Percentiles rank a stretch among this genome's conserved stretches.
phyloP scores from a whole-genome alignment of 1,139 yeast genomes.

The Kurtzmaniella quercitrusa region DNA sequence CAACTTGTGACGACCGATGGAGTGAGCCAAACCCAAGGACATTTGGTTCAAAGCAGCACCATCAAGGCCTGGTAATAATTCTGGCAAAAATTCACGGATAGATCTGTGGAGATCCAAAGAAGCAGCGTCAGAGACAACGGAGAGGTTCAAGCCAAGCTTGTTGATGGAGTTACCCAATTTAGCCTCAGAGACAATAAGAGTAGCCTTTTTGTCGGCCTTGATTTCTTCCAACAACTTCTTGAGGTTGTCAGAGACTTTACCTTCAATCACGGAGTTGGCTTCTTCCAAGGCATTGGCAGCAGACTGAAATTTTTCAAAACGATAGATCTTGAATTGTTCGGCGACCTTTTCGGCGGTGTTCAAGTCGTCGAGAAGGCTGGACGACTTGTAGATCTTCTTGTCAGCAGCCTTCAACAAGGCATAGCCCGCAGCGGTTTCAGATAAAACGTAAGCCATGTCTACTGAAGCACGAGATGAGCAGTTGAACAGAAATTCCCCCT shows the following conservation, averaged over 20 bases:
- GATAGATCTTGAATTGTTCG: slow-evolving; percentile 81
- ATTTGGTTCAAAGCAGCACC: slow-evolving; percentile 84
- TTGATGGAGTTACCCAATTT: slow-evolving; percentile 95
- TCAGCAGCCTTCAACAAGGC: slow-evolving; percentile 96
- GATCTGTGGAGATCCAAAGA: slow-evolving; percentile 94
- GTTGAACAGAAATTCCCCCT: slow-evolving; percentile 13
- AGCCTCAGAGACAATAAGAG: slow-evolving; percentile 89
- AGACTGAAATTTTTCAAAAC: slow-evolving; percentile 88
- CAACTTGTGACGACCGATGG: slow-evolving; percentile 95
- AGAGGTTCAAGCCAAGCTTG: slow-evolving; percentile 84
- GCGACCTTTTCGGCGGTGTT: slow-evolving; percentile 80
- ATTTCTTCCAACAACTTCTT: slow-evolving; percentile 72
- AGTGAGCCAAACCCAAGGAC: slow-evolving; percentile 96
- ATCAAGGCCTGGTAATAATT: slow-evolving; percentile 86
- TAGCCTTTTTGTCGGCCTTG: slow-evolving; percentile 84
- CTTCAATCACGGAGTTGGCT: slow-evolving; percentile 87
- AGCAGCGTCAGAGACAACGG: slow-evolving; percentile 91
- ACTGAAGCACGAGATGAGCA: slow-evolving; percentile 1
- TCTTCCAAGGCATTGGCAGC: slow-evolving; percentile 97
- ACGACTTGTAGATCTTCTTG: slow-evolving; percentile 90
- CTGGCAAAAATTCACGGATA: slow-evolving; percentile 89
- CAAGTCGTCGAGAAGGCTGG: slow-evolving; percentile 70
- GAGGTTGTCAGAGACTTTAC: slow-evolving; percentile 85
- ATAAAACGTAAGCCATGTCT: slow-evolving; percentile 87
- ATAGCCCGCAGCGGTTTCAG: slow-evolving; percentile 98